Conservation (phyloP, 129 eudicot species). For the Cynara cardunculus region DNA sequence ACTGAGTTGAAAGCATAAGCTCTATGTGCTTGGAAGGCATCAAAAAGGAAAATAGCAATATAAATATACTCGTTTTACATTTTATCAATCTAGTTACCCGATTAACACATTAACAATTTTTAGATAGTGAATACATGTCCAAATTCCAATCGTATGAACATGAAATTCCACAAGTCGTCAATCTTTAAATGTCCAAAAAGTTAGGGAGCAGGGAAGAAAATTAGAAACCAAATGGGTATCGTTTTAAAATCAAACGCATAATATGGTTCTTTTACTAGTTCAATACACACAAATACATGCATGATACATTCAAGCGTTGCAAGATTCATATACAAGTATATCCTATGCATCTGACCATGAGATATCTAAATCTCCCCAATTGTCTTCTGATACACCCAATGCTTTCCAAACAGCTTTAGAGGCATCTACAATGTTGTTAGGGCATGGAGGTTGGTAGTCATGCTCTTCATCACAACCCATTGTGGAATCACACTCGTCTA, state of each 20-base stretch:
- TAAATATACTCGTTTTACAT: neutral
- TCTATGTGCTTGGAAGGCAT: neutral
- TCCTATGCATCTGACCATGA: conserved; percentile 27
- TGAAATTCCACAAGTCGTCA: neutral
- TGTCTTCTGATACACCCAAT: conserved; percentile 22
- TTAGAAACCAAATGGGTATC: neutral
- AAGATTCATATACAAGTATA: neutral
- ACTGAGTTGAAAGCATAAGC: neutral
- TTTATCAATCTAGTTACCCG: neutral
- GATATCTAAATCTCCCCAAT: conserved; percentile 37
- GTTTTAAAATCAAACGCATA: neutral
- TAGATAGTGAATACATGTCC: neutral
- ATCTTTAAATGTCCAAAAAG: neutral
- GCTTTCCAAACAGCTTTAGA: conserved; percentile 42
- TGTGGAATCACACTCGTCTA: conserved; percentile 25
- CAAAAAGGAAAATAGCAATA: neutral
- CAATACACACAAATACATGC: neutral
- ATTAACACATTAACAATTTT: neutral
- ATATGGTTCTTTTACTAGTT: neutral
- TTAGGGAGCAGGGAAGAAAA: neutral
- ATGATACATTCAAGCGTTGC: neutral
- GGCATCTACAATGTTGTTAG: conserved; percentile 37
- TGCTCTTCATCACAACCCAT: conserved; percentile 37
- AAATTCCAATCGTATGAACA: neutral
- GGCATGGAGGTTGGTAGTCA: conserved; percentile 44